A percentile compares a stretch with the other conserved stretches of the same genome.
Evolutionary conservation across 177 flowering plant species (phyloP).

Genomic region (Vitis hybrid): DNA sequence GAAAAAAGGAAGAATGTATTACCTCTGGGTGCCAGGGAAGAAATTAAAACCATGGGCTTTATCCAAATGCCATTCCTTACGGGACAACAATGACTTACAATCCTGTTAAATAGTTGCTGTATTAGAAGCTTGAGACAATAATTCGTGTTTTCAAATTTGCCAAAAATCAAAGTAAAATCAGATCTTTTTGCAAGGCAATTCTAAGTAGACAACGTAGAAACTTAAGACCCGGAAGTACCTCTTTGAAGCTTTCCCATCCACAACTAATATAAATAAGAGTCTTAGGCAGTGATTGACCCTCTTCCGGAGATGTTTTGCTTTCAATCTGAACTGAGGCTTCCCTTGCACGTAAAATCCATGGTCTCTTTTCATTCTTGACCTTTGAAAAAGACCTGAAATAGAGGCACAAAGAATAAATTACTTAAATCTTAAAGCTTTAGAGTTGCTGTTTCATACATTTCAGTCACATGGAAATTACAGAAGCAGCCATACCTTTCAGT

Average conservation of each 20-base stretch:
- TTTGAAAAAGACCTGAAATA: conserved; percentile 36
- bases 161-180: conserved; percentile 3
- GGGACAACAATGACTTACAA: conserved; percentile 69
- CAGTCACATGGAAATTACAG: background rate
- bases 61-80: conserved; percentile 76
- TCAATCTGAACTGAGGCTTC: conserved; percentile 62
- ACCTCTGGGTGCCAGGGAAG: conserved; percentile 72
- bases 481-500: conserved; percentile 46
- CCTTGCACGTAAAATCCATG: conserved; percentile 86
- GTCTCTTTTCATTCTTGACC: conserved; percentile 80
- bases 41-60: conserved; percentile 93
- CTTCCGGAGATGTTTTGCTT: conserved; percentile 42
- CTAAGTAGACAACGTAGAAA: background rate
- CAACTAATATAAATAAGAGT: conserved; percentile 93
- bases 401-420: background rate
- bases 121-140: conserved; percentile 10
- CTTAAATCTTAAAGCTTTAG: background rate
- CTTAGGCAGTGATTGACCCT: conserved; percentile 53
- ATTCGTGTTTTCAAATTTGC: background rate
- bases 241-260: conserved; percentile 98
- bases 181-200: background rate
- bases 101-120: conserved; percentile 48
- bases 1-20: background rate
- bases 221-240: conserved; percentile 44
- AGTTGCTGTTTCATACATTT: background rate